phyloP scores from a whole-genome alignment of 257 asterid species.

The Salvia miltiorrhiza region DNA sequence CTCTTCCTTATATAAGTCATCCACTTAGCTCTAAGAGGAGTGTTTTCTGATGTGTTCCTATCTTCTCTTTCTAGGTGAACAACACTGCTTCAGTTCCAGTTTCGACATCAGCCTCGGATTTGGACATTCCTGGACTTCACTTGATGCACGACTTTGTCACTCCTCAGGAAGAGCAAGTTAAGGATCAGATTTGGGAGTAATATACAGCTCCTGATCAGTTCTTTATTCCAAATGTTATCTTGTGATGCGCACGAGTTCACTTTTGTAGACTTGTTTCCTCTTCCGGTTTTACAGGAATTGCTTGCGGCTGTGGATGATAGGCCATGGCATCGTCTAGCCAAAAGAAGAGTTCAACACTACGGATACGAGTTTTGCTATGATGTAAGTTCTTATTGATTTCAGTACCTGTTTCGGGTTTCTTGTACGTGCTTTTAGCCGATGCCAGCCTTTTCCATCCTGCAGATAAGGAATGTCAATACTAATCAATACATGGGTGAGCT shows the following conservation, averaged over 20 bases:
- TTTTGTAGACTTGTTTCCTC: background rate
- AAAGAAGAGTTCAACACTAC: constrained; percentile 92
- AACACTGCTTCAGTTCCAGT: constrained; percentile 45
- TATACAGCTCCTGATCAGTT: constrained; percentile 13
- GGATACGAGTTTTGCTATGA: constrained; percentile 87
- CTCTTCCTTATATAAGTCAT: background rate
- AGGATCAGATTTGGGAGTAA: constrained; percentile 30
- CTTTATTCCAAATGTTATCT: background rate
- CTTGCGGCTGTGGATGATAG: constrained; percentile 75
- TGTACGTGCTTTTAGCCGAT: background rate
- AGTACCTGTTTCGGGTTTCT: background rate
- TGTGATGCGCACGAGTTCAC: background rate
- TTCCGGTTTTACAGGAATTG: constrained; percentile 50
- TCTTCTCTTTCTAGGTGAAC: constrained; percentile 38
- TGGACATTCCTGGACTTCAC: constrained; percentile 80
- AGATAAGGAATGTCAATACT: constrained; percentile 89
- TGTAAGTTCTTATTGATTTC: constrained; percentile 39
- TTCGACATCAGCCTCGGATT: constrained; percentile 62
- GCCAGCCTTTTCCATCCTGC: constrained; percentile 14
- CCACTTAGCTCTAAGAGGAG: background rate
- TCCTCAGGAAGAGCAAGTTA: constrained; percentile 79
- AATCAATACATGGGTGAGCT: constrained; percentile 76
- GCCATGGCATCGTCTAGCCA: constrained; percentile 84
- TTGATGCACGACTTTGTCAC: constrained; percentile 66
- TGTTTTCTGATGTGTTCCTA: background rate